Evolutionary conservation across 257 asterid genomes (phyloP), one percentile per base, ranked within the genome.

Genomic region (Solanum virginianum): DNA sequence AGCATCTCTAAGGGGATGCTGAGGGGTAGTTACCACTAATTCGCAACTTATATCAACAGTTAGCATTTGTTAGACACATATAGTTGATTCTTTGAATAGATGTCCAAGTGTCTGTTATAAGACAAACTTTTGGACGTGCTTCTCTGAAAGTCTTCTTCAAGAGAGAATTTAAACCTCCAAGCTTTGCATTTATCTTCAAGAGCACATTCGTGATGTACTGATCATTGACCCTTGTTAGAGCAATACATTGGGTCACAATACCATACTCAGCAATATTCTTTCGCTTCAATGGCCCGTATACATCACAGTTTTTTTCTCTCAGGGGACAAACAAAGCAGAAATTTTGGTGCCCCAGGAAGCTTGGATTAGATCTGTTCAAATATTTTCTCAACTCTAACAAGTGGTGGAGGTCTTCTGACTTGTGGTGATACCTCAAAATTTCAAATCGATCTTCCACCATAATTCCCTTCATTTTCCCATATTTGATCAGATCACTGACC

Each of bases 271-370:
- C 91, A 83, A 95, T 82, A 86, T 89, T 92, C 84, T 91, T 95
- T 47, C 92, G 87, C 86, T 95, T 95, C 99, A 98, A 94, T 1
- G 99, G 99, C 41, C 99, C 99, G 54, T 96, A 96, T 2, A 96
- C 51, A 53, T 92, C 96, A 17, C 94, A 95, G 84, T n/a, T 93
- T 94, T 82, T 96, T 96, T 83, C 94, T 87, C 91, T 94, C 98
- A 0, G 99, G 98, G 22, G 94, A 93, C 85, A 94, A 86, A 77
- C 98, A 96, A 0, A 96, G 93, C 17, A 96, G 91, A 85, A 96
- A 96, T 85, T 90, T 90, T 0, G 98, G 98, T 10, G 95, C 90
- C 56, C 92, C 95, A 10, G 96, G 94, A 80, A 93, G 95, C 86
- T 90, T 94, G 2, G 95, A 45, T 88, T 91, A 92, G 36, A 95